phyloP scores from a whole-genome alignment of 257 asterid genomes.

The Nicotiana benthamiana region DNA sequence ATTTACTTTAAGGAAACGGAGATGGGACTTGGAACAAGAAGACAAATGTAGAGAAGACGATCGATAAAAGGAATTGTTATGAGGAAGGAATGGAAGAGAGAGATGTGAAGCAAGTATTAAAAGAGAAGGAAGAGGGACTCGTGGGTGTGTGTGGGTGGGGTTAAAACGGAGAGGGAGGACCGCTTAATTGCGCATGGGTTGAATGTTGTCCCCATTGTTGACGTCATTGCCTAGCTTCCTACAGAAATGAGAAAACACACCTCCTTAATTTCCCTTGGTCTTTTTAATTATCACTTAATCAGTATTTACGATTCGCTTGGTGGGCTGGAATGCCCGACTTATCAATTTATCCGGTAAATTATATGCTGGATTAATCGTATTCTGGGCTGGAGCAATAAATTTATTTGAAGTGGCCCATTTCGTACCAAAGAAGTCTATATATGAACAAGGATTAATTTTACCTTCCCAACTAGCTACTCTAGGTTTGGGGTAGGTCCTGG shows the following conservation, averaged over 20 bases:
- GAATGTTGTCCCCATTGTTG: slow-evolving; percentile 50
- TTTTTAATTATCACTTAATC: neutral
- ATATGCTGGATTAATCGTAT: too few species aligned
- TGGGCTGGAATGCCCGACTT: too few species aligned
- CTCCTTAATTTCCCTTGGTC: neutral
- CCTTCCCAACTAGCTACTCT: too few species aligned
- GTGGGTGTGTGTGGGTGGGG: neutral
- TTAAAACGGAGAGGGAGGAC: slow-evolving; percentile 22
- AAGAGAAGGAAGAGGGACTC: slow-evolving; percentile 2
- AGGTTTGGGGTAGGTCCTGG: too few species aligned
- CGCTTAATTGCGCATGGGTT: slow-evolving; percentile 68
- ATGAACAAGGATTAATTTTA: too few species aligned
- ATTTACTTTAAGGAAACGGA: neutral
- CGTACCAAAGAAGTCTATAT: too few species aligned
- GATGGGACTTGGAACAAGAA: slow-evolving; percentile 8
- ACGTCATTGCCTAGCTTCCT: slow-evolving; percentile 26
- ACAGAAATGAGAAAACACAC: neutral
- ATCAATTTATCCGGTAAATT: too few species aligned
- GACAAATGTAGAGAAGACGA: slow-evolving; percentile 22
- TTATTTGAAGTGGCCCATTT: too few species aligned
- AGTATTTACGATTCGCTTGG: too few species aligned
- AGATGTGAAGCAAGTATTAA: slow-evolving; percentile 8
- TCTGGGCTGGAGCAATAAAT: too few species aligned
- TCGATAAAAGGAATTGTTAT: neutral
- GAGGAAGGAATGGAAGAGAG: neutral